Evolutionary conservation across 2,329 filamentous ascomycete species (phyloP), one percentile per base, ranked within the genome.

Genomic region (Diplodia scrobiculata): DNA sequence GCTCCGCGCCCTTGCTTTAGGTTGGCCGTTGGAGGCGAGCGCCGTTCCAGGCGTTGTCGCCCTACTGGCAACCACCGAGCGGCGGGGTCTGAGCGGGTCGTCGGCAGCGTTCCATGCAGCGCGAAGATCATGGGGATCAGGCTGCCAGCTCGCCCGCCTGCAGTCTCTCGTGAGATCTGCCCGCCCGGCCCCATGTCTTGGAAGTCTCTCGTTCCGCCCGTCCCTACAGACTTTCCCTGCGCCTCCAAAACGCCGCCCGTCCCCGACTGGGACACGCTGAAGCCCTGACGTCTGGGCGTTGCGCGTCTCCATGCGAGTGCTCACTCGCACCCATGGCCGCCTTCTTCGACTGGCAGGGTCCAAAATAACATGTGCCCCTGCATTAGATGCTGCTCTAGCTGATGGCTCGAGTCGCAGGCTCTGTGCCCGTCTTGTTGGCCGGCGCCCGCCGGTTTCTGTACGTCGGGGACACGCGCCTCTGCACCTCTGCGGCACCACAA

Each of bases 121-220:
- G 29, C 25, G 63, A 51, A 47, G 52, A 65, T 65, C 63, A 58
- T 65, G 63, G 38, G 38, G 52, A 65, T 58, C 63, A 58, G 63
- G 63, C 63, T 60, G 19, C 34, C 34, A 50, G 45, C 45, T 17
- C 27, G 19, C 21, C 52, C n/a, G 13, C 19, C 34, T 32, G 52
- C 50, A 38, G 48, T 63, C 36, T 63, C 59, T 63, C 60, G 60
- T 63, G 48, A 63, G 60, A 53, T 63, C 60, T 47, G 34, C 59
- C 41, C 17, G 59, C 29, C 27, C 25, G 11, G 36, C 53, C 58
- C 58, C 41, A 62, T 62, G 58, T 62, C 58, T 62, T 62, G 58
- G 58, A 27, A 32, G 27, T 21, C 45, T 19, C 41, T 62, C 11
- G 17, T 62, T 62, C 58, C 58, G 29, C n/a, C 11, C 10, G 27